Percentiles rank a stretch among this genome's conserved stretches.
Evolutionary conservation across 169 alveolate species (phyloP).

Genomic region (Perkinsus olseni): DNA sequence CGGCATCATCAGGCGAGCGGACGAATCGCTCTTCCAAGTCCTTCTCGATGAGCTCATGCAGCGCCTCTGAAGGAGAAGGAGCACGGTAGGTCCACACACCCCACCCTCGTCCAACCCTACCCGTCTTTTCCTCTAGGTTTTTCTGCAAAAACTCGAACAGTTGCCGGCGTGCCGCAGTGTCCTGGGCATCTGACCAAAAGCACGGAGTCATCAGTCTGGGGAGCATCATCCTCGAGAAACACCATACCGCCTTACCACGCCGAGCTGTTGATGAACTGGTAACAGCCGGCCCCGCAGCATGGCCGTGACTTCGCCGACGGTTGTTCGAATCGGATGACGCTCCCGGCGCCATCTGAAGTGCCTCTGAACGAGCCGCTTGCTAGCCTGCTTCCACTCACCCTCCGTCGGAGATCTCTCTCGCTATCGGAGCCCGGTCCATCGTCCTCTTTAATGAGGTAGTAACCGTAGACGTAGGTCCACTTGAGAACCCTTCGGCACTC

Average conservation of each 20-base stretch:
- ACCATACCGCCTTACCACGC: neutral
- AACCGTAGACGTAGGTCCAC: slow-evolving; percentile 54
- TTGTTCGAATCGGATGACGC: no score
- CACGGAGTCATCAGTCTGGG: no score
- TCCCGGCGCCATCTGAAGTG: no score
- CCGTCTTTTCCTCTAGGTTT: slow-evolving; percentile 30
- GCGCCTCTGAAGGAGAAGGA: slow-evolving; percentile 3
- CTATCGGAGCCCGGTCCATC: neutral
- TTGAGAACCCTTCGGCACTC: slow-evolving; percentile 53
- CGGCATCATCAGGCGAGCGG: neutral
- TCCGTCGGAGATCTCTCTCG: neutral
- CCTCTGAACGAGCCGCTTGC: no score
- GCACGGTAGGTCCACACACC: no score
- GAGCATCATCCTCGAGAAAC: neutral
- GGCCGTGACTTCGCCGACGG: no score
- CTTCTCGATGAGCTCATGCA: slow-evolving; percentile 31
- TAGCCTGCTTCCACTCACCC: neutral
- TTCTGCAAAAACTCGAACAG: slow-evolving; percentile 37
- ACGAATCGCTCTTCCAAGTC: slow-evolving; percentile 9
- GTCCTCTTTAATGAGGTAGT: slow-evolving; percentile 16
- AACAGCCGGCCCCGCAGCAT: no score
- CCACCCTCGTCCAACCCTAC: neutral
- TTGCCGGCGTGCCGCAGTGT: slow-evolving; percentile 18
- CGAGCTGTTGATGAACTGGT: neutral
- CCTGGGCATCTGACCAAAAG: neutral